These are phyloP conservation scores for Trichoderma sp. DNA, from an alignment of 2,329 filamentous ascomycete species.

Conservation along the genomic window DNA sequence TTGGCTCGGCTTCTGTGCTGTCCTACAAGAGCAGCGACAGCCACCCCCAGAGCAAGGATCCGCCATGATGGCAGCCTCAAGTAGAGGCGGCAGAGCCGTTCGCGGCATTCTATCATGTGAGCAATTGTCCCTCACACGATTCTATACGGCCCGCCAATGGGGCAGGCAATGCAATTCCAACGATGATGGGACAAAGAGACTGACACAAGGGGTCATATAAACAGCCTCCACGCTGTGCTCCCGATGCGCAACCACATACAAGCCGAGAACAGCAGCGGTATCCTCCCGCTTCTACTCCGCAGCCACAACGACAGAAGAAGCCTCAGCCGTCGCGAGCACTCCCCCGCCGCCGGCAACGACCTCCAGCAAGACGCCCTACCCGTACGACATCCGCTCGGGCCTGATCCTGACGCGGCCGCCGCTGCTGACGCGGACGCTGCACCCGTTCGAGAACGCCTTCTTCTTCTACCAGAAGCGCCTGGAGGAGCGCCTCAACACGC, in stretches of 20 bases:
- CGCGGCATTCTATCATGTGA: constrained; percentile 55
- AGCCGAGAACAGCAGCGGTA: background rate
- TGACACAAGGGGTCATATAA: constrained; percentile 31
- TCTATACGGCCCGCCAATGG: constrained; percentile 31
- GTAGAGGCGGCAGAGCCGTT: constrained; percentile 57
- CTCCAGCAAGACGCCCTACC: constrained; percentile 31
- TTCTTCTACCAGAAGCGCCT: constrained; percentile 97
- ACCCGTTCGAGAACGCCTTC: constrained; percentile 87
- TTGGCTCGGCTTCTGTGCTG: background rate
- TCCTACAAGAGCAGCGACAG: constrained; percentile 24
- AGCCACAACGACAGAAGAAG: constrained; percentile 32
- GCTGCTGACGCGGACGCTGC: constrained; percentile 78
- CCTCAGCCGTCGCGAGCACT: constrained; percentile 32
- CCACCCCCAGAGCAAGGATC: background rate
- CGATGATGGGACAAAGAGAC: background rate
- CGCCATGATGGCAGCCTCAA: constrained; percentile 54
- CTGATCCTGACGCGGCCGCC: constrained; percentile 88
- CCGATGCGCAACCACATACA: constrained; percentile 43
- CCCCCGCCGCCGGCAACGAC: constrained; percentile 29
- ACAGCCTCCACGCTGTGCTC: constrained; percentile 40
- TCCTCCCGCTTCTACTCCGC: constrained; percentile 44
- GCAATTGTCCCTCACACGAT: constrained; percentile 30
- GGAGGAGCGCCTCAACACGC: constrained; percentile 85
- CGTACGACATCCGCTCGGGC: constrained; percentile 61
- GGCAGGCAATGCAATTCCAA: background rate